Base-by-base conservation (phyloP, 139 green algal genomes). In the Pseudopediastrum boryanum region DNA sequence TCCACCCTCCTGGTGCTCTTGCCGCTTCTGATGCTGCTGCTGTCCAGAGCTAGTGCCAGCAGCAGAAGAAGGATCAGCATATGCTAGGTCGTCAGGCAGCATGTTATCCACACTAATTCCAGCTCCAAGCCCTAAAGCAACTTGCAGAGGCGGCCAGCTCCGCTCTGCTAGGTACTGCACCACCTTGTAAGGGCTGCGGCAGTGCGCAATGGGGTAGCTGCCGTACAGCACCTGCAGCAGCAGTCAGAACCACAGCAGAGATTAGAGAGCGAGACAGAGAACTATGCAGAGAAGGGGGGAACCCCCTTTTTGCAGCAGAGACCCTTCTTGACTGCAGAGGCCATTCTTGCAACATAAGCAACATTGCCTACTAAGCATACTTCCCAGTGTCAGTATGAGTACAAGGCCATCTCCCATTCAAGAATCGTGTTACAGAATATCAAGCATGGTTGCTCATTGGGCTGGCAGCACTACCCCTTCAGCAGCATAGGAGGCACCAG, bases 171-270 rank as follows among this genome's bases (percentile, higher is more conserved):
- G 81, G 84, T 90, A 93, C 12, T 56, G 27, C 10, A 93, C 77
- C 8, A 93, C 87, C 0, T 66, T 54, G 81, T 93, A 93, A 12
- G 85, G 86, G 39, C 92, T 82, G 16, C 89, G 76, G 70, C 85
- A 90, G 63, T 77, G 77, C 21, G 89, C 89, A 31, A 93, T 93
- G 35, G 89, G 89, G 42, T 81, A 91, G 72, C 71, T 84, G 56
- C 89, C 89, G 71, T 82, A 93, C 50, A 93, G 77, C n/a, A 92
- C 78, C 89, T 93, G 75, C 43, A 77, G 23, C 10, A 44, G 75
- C 10, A 70, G 2, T 4, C 2, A 29, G 66, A 36, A 65, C 31
- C 44, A n/a, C n/a, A n/a, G n/a, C n/a, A n/a, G n/a, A n/a, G n/a
- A n/a, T n/a, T n/a, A n/a, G n/a, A n/a, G n/a, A n/a, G n/a, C n/a